Conservation (phyloP, 148 eudicot species). For the Heliamphora exappendiculata region DNA sequence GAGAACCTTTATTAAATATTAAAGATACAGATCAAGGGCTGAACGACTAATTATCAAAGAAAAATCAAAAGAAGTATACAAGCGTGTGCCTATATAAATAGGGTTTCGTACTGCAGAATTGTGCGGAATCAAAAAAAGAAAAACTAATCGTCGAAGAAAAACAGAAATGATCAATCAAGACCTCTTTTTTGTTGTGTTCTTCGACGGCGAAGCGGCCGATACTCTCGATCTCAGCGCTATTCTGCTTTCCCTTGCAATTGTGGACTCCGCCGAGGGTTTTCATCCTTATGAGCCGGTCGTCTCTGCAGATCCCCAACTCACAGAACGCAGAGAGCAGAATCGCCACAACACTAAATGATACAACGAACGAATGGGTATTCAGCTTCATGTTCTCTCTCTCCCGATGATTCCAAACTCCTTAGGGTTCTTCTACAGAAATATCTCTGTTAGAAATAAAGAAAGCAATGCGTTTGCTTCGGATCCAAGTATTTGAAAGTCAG, state of each 20-base stretch:
- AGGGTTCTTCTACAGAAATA: background rate
- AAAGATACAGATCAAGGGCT: too few species aligned
- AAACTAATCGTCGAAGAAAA: background rate
- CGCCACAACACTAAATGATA: background rate
- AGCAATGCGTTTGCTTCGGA: background rate
- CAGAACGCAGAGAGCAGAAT: conserved; percentile 13
- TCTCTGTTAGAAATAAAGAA: background rate
- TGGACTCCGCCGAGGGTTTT: conserved; percentile 28
- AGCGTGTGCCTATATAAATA: background rate
- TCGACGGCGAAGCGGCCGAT: conserved; percentile 52
- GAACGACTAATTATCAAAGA: too few species aligned
- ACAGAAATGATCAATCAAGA: background rate
- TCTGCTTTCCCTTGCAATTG: conserved; percentile 9
- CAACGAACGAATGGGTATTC: background rate
- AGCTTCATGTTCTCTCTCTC: conserved; percentile 3
- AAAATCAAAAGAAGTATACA: background rate
- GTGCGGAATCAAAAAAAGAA: background rate
- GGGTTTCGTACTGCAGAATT: too few species aligned
- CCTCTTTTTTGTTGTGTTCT: conserved; percentile 51
- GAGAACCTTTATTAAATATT: too few species aligned
- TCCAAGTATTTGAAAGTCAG: background rate
- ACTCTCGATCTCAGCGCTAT: conserved; percentile 31
- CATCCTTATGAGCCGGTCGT: conserved; percentile 26
- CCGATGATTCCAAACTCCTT: background rate
- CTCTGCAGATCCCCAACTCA: conserved; percentile 35